Conservation (phyloP, 192 early-diverging fungal genomes). For the Coemansia sp. region DNA sequence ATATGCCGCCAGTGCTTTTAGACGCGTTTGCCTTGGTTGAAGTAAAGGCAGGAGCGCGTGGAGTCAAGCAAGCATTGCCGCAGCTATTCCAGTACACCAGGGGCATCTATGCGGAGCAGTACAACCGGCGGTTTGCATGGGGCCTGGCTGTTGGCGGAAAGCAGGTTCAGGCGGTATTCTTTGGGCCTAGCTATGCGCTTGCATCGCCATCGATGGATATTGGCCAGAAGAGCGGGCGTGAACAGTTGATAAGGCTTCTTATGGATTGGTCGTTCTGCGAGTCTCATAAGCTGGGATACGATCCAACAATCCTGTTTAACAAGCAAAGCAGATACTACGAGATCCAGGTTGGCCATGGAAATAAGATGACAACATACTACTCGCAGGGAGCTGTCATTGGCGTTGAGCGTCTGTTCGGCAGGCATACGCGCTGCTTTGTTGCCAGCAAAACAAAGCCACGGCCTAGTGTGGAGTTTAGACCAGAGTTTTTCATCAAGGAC, state of each 20-base stretch:
- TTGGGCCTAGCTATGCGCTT: not conserved
- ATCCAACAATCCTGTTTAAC: slow-evolving; percentile 9
- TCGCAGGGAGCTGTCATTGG: not conserved
- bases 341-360: not conserved
- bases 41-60: not conserved
- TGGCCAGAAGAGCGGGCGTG: not conserved
- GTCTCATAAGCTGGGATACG: slow-evolving; percentile 7
- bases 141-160: not conserved
- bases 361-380: not conserved
- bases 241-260: not conserved
- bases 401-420: slow-evolving; percentile 14
- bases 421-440: slow-evolving; percentile 16
- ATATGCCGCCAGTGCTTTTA: not conserved
- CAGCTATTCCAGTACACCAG: slow-evolving; percentile 13
- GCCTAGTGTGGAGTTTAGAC: not conserved
- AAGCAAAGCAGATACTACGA: not conserved
- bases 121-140: slow-evolving; percentile 17
- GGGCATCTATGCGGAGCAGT: slow-evolving; percentile 7
- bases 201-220: slow-evolving; percentile 13
- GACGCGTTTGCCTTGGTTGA: not conserved
- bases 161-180: not conserved
- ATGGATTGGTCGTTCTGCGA: slow-evolving; percentile 17
- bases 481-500: slow-evolving; percentile 15
- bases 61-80: not conserved
- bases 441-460: not conserved